phyloP scores from a whole-genome alignment of 176 grass and related monocot genomes.

The Eleusine coracana region DNA sequence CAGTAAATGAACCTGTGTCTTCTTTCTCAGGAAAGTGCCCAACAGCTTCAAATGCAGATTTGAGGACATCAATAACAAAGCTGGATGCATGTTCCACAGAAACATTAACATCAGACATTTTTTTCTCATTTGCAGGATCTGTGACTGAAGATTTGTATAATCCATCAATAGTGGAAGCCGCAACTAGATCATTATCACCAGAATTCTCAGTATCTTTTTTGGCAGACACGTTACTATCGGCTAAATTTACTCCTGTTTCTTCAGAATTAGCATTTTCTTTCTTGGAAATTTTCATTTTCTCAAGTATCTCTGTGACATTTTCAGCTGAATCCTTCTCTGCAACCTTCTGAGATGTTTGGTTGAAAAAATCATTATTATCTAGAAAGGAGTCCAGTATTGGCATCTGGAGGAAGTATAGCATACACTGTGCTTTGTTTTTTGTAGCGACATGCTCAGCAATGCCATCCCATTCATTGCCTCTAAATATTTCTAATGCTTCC shows the following conservation, averaged over 20 bases:
- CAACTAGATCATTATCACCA: constrained; percentile 2
- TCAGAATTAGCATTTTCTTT: constrained; percentile 30
- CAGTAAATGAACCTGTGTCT: constrained; percentile 60
- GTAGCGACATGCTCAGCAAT: constrained; percentile 93
- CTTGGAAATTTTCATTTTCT: constrained; percentile 38
- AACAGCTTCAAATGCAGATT: constrained; percentile 70
- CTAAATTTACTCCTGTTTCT: constrained; percentile 33
- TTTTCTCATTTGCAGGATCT: constrained; percentile 23
- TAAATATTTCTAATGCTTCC: constrained; percentile 84
- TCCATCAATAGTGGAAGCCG: constrained; percentile 13
- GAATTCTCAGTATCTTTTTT: constrained; percentile 30
- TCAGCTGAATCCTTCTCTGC: constrained; percentile 34
- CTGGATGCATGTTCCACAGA: constrained; percentile 36
- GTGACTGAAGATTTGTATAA: constrained; percentile 30
- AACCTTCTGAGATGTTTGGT: constrained; percentile 31
- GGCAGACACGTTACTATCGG: constrained; percentile 28
- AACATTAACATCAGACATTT: neutral
- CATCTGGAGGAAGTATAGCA: constrained; percentile 81
- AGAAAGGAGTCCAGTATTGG: constrained; percentile 64
- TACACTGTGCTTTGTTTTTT: constrained; percentile 84
- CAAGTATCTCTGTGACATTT: constrained; percentile 29
- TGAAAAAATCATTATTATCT: constrained; percentile 28
- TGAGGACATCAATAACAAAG: constrained; percentile 59
- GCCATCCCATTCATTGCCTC: constrained; percentile 67
- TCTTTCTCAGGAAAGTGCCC: constrained; percentile 51